Evolutionary conservation across 192 early-diverging fungal genomes (phyloP), one percentile per base, ranked within the genome.

Genomic region (Thamnidium elegans): DNA sequence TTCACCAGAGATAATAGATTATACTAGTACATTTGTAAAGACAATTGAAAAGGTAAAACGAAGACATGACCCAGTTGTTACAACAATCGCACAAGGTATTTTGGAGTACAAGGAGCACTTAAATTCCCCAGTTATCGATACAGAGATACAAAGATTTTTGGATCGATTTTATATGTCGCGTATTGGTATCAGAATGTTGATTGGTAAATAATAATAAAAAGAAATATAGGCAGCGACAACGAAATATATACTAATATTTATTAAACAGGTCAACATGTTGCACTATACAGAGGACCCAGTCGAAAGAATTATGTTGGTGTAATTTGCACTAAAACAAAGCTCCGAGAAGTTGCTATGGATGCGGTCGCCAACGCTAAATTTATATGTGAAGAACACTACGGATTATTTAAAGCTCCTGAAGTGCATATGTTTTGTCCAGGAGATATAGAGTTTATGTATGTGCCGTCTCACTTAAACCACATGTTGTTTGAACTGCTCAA

Each of bases 401-500:
- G 92, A 66, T 67, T 92, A n/a, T 87, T 87, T 79, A 89, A 74
- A 20, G 87, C 86, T 17, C 94, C 94, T 19, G 86, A 89, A 66
- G 86, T 98, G 50, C 80, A 87, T 58, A 74, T 90, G 63, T 80
- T 86, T 62, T 90, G 86, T 65, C 87, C 83, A 2, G 77, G 83
- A 32, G 88, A 92, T 54, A 84, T 94, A 19, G 86, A 93, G 68
- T 98, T 98, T 70, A 95, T 94, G 90, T 98, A 98, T 74, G 91
- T 96, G 36, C 94, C 94, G 6, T 88, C 86, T 15, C 96, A 98
- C 71, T 79, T 98, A 76, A 94, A 93, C 73, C 96, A 98, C 74
- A 96, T 96, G 92, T 64, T 97, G 17, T 99, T 99, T 80, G 96
- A 99, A 84, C 80, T 99, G 48, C 78, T 99, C 55, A 99, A 99